Evolutionary conservation across 805 yeast species (phyloP), one percentile per base, ranked within the genome.

Genomic region (Candida silvatica): DNA sequence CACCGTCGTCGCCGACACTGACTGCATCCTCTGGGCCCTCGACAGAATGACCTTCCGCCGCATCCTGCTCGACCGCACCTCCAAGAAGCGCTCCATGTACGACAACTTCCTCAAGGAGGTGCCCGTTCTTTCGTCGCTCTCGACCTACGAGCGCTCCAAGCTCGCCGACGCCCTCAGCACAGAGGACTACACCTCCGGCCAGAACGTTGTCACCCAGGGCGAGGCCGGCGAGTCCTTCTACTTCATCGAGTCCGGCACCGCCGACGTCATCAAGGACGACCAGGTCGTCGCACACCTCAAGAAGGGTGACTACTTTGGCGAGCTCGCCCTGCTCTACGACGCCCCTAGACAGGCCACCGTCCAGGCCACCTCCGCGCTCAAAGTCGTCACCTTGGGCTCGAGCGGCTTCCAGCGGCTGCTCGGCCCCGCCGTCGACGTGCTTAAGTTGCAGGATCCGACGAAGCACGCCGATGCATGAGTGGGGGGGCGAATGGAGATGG

Each of bases 291-390:
- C 68, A 17, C 64, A 64, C 12, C 66, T 86, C 40, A 61, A 69
- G 31, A 77, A 81, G 50, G 97, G 97, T 43, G 95, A 82, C 56
- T 92, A 92, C 62, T 92, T 92, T 58, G 98, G 98, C 45, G 98
- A 92, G 62, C 77, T 92, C 43, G 97, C 98, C 3, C 66, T 92
- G 48, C 68, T 92, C 47, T 82, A 88, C 50, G 95, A 92, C 54
- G 65, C 77, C 39, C 97, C 97, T 42, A 77, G 98, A 60, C 92
- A 84, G 54, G 98, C 98, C 22, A 81, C 95, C 4, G 92, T 92
- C 26, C 75, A 69, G 34, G 95, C 96, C 2, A 64, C 69, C 14
- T 71, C 80, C 34, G 67, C 67, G 28, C 77, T 92, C 20, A 83
- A 83, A 50, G 94, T 88, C 27, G 97, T 94, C n/a, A 80, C 92